Base-by-base conservation (phyloP, 805 yeast species). In the Wickerhamomyces silvicola region DNA sequence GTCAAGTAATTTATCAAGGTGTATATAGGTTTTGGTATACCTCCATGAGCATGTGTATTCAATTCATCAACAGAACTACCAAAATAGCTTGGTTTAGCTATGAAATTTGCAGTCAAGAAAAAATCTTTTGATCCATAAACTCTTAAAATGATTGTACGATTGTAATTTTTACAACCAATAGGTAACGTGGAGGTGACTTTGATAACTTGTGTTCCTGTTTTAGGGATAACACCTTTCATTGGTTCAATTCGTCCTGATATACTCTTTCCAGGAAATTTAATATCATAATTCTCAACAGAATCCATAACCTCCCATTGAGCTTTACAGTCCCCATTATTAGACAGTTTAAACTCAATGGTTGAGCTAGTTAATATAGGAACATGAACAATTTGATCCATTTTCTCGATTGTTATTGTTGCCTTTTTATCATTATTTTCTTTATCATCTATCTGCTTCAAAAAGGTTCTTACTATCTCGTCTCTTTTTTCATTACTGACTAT, bases 391-490 rank as follows among this genome's bases (percentile, higher is more conserved):
- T 24, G 64, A 62, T 32, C 65, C 38, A 20, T 57, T 52, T 27
- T 52, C 40, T 16, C 36, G 15, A 72, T 64, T 3, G 50, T 46
- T 2, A 73, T 60, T 4, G 48, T 45, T 2, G 71, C 64, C 17
- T 73, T 56, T 10, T 60, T 48, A 5, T 59, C 50, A 28, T 42
- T 46, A 27, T 72, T 72, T 38, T 67, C 70, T 7, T 66, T 54
- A 14, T 55, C 57, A 23, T 76, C 72, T 22, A 67, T 43, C 22
- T 56, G 54, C 39, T 58, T 58, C 22, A 66, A 50, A 30, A 70
- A 62, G 4, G 54, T 41, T 10, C 57, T 52, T 19, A 64, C 60
- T 9, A 67, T 42, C 8, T 38, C 39, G 8, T 56, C 52, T 10
- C 72, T 54, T 27, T 48, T 50, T 6, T 43, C 56, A 11, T 47